phyloP scores from a whole-genome alignment of 805 yeast species.

The Zygoascus ofunaensis region DNA sequence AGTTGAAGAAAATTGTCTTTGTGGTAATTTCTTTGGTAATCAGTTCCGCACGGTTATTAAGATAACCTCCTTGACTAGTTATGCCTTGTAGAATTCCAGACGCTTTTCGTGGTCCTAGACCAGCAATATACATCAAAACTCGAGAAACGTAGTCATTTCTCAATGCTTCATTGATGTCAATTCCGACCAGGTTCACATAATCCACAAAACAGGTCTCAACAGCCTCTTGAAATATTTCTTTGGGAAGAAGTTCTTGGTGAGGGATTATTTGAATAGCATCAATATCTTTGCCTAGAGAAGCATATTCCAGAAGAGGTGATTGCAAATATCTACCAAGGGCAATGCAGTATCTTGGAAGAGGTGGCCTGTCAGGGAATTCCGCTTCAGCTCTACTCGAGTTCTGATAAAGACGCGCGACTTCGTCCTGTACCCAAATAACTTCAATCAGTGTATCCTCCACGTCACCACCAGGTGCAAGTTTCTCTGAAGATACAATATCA shows the following conservation, averaged over 20 bases:
- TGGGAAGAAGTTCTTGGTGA: constrained; percentile 61
- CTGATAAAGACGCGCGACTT: constrained; percentile 83
- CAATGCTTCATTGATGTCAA: constrained; percentile 85
- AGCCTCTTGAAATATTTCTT: constrained; percentile 54
- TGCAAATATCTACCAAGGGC: constrained; percentile 88
- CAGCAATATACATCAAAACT: constrained; percentile 69
- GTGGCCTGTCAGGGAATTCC: constrained; percentile 80
- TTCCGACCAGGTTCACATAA: constrained; percentile 82
- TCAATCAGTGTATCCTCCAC: constrained; percentile 39
- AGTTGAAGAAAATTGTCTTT: constrained; percentile 77
- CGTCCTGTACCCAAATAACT: constrained; percentile 81
- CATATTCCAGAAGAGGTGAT: constrained; percentile 85
- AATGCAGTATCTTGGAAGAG: constrained; percentile 72
- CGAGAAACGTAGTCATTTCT: constrained; percentile 64
- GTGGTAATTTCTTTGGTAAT: constrained; percentile 73
- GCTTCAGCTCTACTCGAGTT: constrained; percentile 62
- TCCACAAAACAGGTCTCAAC: constrained; percentile 81
- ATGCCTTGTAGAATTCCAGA: constrained; percentile 75
- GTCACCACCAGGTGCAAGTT: constrained; percentile 32
- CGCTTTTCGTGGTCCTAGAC: constrained; percentile 94
- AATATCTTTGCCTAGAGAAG: constrained; percentile 68
- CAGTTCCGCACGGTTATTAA: constrained; percentile 66
- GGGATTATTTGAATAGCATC: constrained; percentile 52
- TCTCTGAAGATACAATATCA: constrained; percentile 48
- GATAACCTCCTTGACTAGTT: constrained; percentile 55